A percentile compares a stretch with the other conserved stretches of the same genome.
These are phyloP conservation scores for Coniophora puteana DNA, from an alignment of 1,284 basidiomycete species.

Conservation along the genomic window DNA sequence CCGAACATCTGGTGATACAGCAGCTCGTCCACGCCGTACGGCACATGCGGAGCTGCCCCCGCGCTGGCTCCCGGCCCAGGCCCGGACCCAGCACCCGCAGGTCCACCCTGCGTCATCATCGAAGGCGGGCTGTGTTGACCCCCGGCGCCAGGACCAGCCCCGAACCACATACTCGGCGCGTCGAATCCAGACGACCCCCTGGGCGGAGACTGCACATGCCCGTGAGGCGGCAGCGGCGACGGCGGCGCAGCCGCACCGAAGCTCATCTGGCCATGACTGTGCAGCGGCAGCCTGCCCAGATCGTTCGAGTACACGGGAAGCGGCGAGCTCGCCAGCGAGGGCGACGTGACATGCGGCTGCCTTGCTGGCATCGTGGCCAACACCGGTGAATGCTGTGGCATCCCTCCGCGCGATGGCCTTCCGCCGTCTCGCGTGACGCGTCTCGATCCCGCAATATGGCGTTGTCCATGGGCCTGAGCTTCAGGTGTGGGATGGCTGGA, in stretches of 20 bases:
- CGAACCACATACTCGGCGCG: slow-evolving; percentile 21
- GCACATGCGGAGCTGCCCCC: not conserved
- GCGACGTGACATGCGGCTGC: too few species aligned
- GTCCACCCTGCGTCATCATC: not conserved
- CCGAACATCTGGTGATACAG: slow-evolving; percentile 23
- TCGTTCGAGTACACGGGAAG: slow-evolving; percentile 61
- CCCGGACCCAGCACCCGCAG: not conserved
- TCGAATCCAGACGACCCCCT: too few species aligned
- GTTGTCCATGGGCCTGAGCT: slow-evolving; percentile 12
- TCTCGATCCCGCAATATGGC: slow-evolving; percentile 30
- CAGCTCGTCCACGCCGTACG: slow-evolving; percentile 21
- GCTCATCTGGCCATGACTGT: slow-evolving; percentile 33
- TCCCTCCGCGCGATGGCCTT: not conserved
- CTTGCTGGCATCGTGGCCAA: slow-evolving; percentile 1
- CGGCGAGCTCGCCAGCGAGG: too few species aligned
- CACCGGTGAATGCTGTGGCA: slow-evolving; percentile 7
- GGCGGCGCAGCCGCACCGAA: slow-evolving; percentile 12
- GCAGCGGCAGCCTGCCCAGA: slow-evolving; percentile 51
- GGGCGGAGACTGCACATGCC: too few species aligned
- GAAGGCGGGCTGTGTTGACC: too few species aligned
- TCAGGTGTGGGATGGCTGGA: slow-evolving; percentile 8
- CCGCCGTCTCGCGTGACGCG: slow-evolving; percentile 29
- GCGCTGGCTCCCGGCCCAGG: slow-evolving; percentile 1
- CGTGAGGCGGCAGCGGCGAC: slow-evolving; percentile 4
- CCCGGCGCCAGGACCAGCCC: too few species aligned